A percentile compares a stretch with the other conserved stretches of the same genome.
These are phyloP conservation scores for Megacollybia platyphylla DNA, from an alignment of 1,284 basidiomycete species.

Conservation along the genomic window DNA sequence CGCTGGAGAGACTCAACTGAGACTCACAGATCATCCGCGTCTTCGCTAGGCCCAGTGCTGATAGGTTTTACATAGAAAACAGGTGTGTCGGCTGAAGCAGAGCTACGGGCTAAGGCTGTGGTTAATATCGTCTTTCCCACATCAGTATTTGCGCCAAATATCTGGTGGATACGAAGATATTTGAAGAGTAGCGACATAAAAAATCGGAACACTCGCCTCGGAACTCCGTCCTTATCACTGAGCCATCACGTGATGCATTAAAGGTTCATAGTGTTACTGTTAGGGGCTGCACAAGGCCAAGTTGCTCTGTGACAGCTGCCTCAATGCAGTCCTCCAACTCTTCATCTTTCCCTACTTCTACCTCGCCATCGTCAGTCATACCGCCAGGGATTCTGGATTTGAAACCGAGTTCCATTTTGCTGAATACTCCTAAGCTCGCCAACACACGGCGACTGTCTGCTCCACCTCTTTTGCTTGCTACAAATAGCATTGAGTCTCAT, in stretches of 20 bases:
- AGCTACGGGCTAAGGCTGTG: slow-evolving; percentile 70
- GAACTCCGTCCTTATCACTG: neutral
- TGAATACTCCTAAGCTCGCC: neutral
- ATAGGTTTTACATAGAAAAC: slow-evolving; percentile 87
- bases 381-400: neutral
- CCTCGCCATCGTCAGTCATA: neutral
- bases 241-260: too few species aligned
- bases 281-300: too few species aligned
- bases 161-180: slow-evolving; percentile 74
- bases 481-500: neutral
- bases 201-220: neutral
- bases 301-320: too few species aligned
- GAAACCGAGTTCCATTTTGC: neutral
- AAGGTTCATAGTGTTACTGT: too few species aligned
- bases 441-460: neutral
- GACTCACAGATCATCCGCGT: slow-evolving; percentile 74
- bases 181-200: slow-evolving; percentile 49
- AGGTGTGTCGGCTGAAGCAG: slow-evolving; percentile 32
- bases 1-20: neutral
- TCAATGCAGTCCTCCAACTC: neutral
- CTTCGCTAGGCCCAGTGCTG: slow-evolving; percentile 71
- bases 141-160: slow-evolving; percentile 88
- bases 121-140: slow-evolving; percentile 90
- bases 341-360: neutral
- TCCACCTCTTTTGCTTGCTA: neutral